phyloP scores from a whole-genome alignment of 208 protist genomes.

The Phytomonas francai region DNA sequence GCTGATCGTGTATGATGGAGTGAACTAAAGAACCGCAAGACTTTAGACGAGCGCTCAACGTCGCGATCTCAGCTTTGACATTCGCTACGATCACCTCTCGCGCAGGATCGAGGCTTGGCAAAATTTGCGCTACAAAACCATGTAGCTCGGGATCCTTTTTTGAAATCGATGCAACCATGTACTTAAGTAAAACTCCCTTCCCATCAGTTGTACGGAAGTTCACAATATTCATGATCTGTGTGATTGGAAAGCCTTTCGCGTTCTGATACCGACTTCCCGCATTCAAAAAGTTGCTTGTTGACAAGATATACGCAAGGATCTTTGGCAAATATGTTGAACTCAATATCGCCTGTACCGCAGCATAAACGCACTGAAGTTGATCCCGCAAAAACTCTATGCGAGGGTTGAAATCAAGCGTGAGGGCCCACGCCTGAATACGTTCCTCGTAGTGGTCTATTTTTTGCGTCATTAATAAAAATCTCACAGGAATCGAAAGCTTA shows the following conservation, averaged over 20 bases:
- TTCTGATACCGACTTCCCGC: constrained; percentile 58
- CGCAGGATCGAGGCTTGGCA: constrained; percentile 40
- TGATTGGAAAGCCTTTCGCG: constrained; percentile 69
- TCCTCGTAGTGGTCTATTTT: constrained; percentile 62
- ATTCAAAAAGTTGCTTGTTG: constrained; percentile 77
- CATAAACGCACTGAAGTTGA: constrained; percentile 32
- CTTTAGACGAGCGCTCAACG: constrained; percentile 26
- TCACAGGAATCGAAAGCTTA: constrained; percentile 35
- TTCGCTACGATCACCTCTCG: constrained; percentile 43
- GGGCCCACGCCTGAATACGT: constrained; percentile 63
- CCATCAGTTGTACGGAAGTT: constrained; percentile 59
- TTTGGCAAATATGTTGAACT: constrained; percentile 36
- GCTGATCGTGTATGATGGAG: constrained; percentile 38
- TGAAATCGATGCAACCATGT: constrained; percentile 33
- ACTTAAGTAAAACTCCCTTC: constrained; percentile 53
- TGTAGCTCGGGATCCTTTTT: constrained; percentile 31
- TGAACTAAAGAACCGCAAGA: constrained; percentile 41
- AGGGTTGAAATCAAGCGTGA: constrained; percentile 42
- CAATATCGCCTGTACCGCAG: constrained; percentile 35
- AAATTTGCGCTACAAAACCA: constrained; percentile 36
- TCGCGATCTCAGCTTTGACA: constrained; percentile 46
- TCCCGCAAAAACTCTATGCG: constrained; percentile 41
- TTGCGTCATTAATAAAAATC: constrained; percentile 73
- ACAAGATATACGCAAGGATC: constrained; percentile 48
- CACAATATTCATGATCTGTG: constrained; percentile 56